Percentiles rank a stretch among this genome's conserved stretches.
phyloP scores from a whole-genome alignment of 2,329 filamentous ascomycete genomes.

The Aaosphaeria arxii region DNA sequence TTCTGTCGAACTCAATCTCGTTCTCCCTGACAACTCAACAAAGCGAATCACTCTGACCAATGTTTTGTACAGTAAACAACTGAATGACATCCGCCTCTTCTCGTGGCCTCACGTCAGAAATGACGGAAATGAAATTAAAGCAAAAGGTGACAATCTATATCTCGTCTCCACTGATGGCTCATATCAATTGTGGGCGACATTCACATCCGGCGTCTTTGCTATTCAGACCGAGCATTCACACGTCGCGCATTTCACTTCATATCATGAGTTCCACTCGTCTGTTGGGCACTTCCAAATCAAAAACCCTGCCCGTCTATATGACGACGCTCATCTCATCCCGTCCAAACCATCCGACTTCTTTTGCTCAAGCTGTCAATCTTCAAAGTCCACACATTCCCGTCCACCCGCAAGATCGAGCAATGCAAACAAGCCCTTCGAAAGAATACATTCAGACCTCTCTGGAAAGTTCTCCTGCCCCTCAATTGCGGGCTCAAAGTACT shows the following conservation, averaged over 20 bases:
- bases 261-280: neutral
- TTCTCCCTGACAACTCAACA: constrained; percentile 3
- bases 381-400: neutral
- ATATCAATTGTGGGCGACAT: neutral
- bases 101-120: neutral
- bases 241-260: neutral
- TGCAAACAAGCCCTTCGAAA: neutral
- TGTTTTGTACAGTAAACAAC: constrained; percentile 5
- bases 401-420: neutral
- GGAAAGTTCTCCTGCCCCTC: neutral
- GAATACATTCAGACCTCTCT: neutral
- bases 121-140: neutral
- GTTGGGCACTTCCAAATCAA: neutral
- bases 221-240: neutral
- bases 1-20: constrained; percentile 2
- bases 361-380: neutral
- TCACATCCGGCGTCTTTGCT: neutral
- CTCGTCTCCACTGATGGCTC: neutral
- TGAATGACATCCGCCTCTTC: neutral
- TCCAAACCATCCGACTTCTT: neutral
- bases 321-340: neutral
- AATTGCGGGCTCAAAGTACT: constrained; percentile 2
- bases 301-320: neutral
- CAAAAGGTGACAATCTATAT: neutral
- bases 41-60: constrained; percentile 5